These are phyloP conservation scores for Trifolium repens DNA, from an alignment of 306 rosid genomes.

Conservation along the genomic window DNA sequence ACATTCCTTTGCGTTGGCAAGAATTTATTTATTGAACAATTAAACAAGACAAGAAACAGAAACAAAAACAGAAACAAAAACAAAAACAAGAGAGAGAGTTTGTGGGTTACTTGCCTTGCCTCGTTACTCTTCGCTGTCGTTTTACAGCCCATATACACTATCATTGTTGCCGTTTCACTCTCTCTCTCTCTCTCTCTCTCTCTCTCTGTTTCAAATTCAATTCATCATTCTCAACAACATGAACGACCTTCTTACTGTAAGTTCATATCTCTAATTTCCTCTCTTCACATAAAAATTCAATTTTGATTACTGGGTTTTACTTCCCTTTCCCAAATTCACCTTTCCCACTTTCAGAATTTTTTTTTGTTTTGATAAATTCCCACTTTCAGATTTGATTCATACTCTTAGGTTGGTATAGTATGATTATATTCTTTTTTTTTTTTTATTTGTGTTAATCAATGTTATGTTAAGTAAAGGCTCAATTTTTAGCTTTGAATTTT, in stretches of 20 bases:
- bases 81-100: slow-evolving; percentile 23
- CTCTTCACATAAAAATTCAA: slow-evolving; percentile 33
- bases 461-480: slow-evolving; percentile 9
- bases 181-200: slow-evolving; percentile 32
- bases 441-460: neutral
- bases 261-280: slow-evolving; percentile 36
- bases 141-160: slow-evolving; percentile 53
- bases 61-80: slow-evolving; percentile 18
- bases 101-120: slow-evolving; percentile 43
- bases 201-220: slow-evolving; percentile 9
- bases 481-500: slow-evolving; percentile 28
- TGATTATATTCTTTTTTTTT: neutral
- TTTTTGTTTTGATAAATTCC: too few species aligned
- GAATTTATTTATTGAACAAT: neutral
- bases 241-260: slow-evolving; percentile 95
- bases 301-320: slow-evolving; percentile 40
- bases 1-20: too few species aligned
- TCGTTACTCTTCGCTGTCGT: slow-evolving; percentile 50
- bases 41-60: neutral
- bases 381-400: slow-evolving; percentile 37
- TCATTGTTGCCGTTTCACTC: slow-evolving; percentile 34
- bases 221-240: slow-evolving; percentile 58
- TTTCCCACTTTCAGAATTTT: slow-evolving; percentile 39
- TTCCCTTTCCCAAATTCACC: slow-evolving; percentile 11
- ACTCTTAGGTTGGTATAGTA: neutral